A percentile compares a stretch with the other conserved stretches of the same genome.
Evolutionary conservation across 768 basidiomycete species (phyloP).

Genomic region (Trametes cubensis): DNA sequence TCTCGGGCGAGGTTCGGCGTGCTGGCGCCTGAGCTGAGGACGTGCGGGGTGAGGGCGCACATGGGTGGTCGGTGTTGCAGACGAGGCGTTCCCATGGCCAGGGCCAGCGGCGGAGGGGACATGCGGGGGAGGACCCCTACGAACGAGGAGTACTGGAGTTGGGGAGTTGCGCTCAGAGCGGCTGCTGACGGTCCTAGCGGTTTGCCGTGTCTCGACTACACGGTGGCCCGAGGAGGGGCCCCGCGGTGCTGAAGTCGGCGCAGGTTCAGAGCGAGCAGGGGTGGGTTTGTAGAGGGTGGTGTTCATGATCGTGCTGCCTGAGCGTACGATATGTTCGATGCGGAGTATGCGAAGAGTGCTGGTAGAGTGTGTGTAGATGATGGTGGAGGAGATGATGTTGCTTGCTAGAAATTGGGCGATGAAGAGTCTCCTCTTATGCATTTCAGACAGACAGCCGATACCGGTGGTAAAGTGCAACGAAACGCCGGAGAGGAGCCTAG

Average conservation of each 20-base stretch:
- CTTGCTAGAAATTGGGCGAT: not conserved
- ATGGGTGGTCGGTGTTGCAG: not conserved
- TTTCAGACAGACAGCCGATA: not conserved
- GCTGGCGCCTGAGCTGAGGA: not conserved
- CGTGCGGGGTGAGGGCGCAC: not conserved
- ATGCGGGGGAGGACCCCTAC: not conserved
- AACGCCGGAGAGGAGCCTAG: no score
- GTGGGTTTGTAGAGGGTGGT: constrained; percentile 10
- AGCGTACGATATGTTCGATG: not conserved
- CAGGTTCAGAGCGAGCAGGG: constrained; percentile 14
- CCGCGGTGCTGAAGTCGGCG: not conserved
- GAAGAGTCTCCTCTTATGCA: not conserved
- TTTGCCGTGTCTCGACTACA: not conserved
- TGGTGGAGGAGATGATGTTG: not conserved
- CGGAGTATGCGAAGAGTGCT: not conserved
- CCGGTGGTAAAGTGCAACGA: not conserved
- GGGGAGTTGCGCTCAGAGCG: not conserved
- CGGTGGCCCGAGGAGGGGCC: not conserved
- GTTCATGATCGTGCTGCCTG: not conserved
- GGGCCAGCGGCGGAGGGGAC: not conserved
- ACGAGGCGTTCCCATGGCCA: not conserved
- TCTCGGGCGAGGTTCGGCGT: not conserved
- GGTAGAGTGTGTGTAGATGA: not conserved
- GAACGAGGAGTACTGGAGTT: not conserved
- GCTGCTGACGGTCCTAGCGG: not conserved